Evolutionary conservation across 768 basidiomycete species (phyloP).

Genomic region (Sarcodon sp.): DNA sequence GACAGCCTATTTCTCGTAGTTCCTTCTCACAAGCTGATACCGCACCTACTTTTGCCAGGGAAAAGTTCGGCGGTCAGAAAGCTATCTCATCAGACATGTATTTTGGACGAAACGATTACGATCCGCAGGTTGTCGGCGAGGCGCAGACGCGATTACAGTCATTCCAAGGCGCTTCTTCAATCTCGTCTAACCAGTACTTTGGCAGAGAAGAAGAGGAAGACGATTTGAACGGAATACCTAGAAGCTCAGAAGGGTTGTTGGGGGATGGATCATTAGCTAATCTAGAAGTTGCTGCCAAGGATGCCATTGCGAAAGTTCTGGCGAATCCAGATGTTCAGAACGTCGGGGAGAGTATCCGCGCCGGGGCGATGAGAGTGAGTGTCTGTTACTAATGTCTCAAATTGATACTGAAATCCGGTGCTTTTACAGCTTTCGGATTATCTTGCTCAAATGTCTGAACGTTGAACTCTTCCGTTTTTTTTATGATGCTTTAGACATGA

Average conservation of each 20-base stretch:
- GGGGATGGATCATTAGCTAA: slow-evolving; percentile 38
- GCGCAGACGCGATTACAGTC: slow-evolving; percentile 70
- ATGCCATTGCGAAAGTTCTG: slow-evolving; percentile 61
- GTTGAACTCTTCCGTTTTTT: slow-evolving; percentile 9
- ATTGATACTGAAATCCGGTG: slow-evolving; percentile 1
- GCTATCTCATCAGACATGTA: slow-evolving; percentile 98
- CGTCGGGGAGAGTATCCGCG: slow-evolving; percentile 63
- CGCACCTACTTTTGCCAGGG: slow-evolving; percentile 68
- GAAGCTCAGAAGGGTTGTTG: slow-evolving; percentile 43
- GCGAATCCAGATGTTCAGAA: slow-evolving; percentile 85
- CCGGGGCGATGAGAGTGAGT: slow-evolving; percentile 72
- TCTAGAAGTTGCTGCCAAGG: slow-evolving; percentile 55
- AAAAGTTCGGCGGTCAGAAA: slow-evolving; percentile 88
- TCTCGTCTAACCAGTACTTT: slow-evolving; percentile 95
- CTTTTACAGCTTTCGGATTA: slow-evolving; percentile 44
- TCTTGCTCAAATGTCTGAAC: slow-evolving; percentile 53
- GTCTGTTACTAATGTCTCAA: neutral
- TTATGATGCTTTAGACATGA: no score
- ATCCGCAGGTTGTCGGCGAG: slow-evolving; percentile 55
- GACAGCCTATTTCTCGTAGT: neutral
- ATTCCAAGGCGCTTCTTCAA: slow-evolving; percentile 88
- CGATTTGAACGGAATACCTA: slow-evolving; percentile 15
- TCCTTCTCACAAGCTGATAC: slow-evolving; percentile 31
- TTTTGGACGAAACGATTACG: slow-evolving; percentile 84
- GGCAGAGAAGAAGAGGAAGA: slow-evolving; percentile 83